Conservation (phyloP, 495 filamentous ascomycete species). For the Wilcoxina mikolae region DNA sequence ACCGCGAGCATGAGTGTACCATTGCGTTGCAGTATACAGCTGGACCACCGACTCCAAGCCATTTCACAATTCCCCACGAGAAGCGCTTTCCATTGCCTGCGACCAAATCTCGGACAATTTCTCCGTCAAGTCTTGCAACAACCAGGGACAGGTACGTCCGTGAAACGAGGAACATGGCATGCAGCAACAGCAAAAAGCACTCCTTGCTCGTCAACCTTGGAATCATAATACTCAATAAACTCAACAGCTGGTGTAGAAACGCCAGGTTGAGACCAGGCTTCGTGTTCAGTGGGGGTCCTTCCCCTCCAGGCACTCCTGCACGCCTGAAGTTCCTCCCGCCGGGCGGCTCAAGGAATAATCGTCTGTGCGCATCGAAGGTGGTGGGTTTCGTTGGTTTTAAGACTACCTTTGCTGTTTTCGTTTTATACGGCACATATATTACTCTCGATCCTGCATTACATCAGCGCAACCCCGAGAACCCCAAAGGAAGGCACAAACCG, state of each 20-base stretch:
- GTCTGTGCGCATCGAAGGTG: constrained; percentile 90
- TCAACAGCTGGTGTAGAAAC: constrained; percentile 95
- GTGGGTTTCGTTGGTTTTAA: constrained; percentile 85
- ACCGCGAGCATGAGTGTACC: constrained; percentile 12
- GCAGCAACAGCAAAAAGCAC: constrained; percentile 72
- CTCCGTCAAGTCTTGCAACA: constrained; percentile 84
- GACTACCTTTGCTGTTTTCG: constrained; percentile 73
- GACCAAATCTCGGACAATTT: constrained; percentile 90
- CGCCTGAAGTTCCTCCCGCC: constrained; percentile 17
- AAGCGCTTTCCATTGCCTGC: constrained; percentile 83
- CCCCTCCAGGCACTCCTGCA: constrained; percentile 9
- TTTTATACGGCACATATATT: constrained; percentile 85
- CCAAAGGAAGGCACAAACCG: constrained; percentile 29
- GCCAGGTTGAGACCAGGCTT: constrained; percentile 93
- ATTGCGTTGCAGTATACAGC: constrained; percentile 30
- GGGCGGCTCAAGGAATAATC: constrained; percentile 84
- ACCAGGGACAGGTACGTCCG: constrained; percentile 89
- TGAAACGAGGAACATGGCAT: constrained; percentile 73
- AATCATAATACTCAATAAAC: constrained; percentile 92
- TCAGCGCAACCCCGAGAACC: neutral
- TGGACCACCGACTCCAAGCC: constrained; percentile 49
- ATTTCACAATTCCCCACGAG: constrained; percentile 76
- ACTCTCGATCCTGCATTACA: constrained; percentile 48
- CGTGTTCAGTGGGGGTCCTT: constrained; percentile 59
- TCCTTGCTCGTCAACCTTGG: constrained; percentile 91